Evolutionary conservation across 768 basidiomycete species (phyloP), one percentile per base, ranked within the genome.

Genomic region (Boletus insuetus): DNA sequence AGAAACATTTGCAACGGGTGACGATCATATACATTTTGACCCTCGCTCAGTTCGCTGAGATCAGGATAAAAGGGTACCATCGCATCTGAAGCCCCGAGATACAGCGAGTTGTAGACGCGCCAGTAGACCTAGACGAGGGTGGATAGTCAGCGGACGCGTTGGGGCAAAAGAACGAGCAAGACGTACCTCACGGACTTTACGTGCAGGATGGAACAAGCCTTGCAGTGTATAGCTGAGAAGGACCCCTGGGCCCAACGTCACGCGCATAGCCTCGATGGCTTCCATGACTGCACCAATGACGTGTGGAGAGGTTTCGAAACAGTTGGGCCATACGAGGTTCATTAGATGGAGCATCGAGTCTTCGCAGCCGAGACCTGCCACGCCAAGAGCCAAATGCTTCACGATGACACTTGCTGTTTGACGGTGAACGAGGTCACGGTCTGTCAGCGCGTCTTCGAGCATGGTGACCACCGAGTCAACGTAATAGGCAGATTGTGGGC

Each of bases 261-360:
- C 90, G 22, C 95, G 82, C 94, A 98, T 98, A 1, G 92, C 91
- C 73, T 98, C 97, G 64, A 99, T 81, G 0, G 97, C 97, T 46
- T 98, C 97, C 92, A 98, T 95, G 41, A 98, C 92, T 6, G 94
- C 92, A 32, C 93, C 94, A 58, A 98, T 98, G 56, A 99, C 95
- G 74, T 99, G 97, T 6, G 97, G 97, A 14, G 89, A 93, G 2
- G 95, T 96, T 77, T 98, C 96, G 71, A 98, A 98, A 73, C 94
- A 95, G 69, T 98, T 98, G 2, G 97, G 97, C 95, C 95, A 98
- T 14, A 98, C 91, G 26, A 99, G 83, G 70, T 99, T 99, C 87
- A 98, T 92, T 46, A 98, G 74, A 67, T 99, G 97, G 49, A 94
- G 81, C 85, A 98, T 91, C 13, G 96, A 96, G 73, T 99, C 97